phyloP scores from a whole-genome alignment of 208 protist species.

The Dictyostelium gargantuum region DNA sequence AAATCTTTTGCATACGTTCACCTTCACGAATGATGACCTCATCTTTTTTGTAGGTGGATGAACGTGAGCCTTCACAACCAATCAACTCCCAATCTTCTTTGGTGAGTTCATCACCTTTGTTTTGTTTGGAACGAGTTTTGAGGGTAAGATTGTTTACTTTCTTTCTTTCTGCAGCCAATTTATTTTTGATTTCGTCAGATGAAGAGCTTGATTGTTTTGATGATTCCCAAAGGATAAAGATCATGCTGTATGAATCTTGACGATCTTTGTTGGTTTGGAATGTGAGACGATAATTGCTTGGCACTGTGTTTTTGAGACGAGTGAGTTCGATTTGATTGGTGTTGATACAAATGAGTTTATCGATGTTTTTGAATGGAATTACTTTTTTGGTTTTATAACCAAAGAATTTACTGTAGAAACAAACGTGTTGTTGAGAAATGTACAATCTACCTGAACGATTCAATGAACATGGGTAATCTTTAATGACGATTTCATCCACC shows the following conservation, averaged over 20 bases:
- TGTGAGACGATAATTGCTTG: background rate
- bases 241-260: constrained; percentile 27
- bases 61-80: constrained; percentile 13
- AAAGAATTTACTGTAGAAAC: constrained; percentile 74
- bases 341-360: background rate
- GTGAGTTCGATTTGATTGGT: constrained; percentile 14
- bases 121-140: background rate
- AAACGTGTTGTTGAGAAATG: constrained; percentile 67
- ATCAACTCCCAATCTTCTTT: constrained; percentile 62
- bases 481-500: constrained; percentile 60
- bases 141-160: constrained; percentile 13
- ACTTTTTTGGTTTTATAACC: constrained; percentile 65
- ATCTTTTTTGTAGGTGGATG: constrained; percentile 16
- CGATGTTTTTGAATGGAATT: constrained; percentile 40
- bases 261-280: constrained; percentile 19
- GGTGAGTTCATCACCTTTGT: constrained; percentile 24
- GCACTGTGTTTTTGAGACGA: background rate
- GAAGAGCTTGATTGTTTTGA: background rate
- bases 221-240: constrained; percentile 11
- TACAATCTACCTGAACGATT: constrained; percentile 62
- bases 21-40: constrained; percentile 47
- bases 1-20: constrained; percentile 54
- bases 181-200: constrained; percentile 20
- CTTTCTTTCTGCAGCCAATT: constrained; percentile 16
- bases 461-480: constrained; percentile 61